Evolutionary conservation across 73 alveolate species (phyloP).

Genomic region (Paramecium primaurelia): DNA sequence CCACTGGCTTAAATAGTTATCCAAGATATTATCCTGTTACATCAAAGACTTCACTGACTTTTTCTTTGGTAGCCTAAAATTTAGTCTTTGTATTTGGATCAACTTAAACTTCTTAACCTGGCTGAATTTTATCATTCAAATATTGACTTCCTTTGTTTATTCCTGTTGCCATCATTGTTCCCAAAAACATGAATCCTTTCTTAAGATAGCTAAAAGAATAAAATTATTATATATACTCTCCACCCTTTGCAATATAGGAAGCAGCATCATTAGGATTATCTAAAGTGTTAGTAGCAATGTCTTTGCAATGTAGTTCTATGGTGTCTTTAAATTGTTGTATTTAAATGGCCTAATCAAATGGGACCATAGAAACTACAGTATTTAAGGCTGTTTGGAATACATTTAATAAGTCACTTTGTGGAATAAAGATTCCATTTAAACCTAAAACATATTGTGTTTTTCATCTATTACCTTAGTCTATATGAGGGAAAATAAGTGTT

Average conservation of each 20-base stretch:
- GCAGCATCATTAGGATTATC: constrained; percentile 32
- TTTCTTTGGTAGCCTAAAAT: neutral
- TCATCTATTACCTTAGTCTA: neutral
- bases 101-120: constrained; percentile 20
- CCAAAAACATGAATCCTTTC: constrained; percentile 14
- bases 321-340: constrained; percentile 27
- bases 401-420: neutral
- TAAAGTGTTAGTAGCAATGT: constrained; percentile 29
- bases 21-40: constrained; percentile 33
- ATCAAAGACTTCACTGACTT: neutral
- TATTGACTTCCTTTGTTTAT: neutral
- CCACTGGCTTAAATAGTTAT: constrained; percentile 20
- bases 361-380: neutral
- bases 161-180: constrained; percentile 37
- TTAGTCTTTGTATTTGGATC: neutral
- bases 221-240: constrained; percentile 11
- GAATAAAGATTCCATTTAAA: constrained; percentile 48
- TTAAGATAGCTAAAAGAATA: neutral
- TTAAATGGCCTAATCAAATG: constrained; percentile 32
- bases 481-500: constrained; percentile 17
- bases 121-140: neutral
- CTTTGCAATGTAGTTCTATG: constrained; percentile 14
- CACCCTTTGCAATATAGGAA: neutral
- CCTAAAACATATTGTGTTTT: neutral
- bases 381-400: neutral